Conservation (phyloP, 768 basidiomycete genomes). For the Daedaleopsis nitida region DNA sequence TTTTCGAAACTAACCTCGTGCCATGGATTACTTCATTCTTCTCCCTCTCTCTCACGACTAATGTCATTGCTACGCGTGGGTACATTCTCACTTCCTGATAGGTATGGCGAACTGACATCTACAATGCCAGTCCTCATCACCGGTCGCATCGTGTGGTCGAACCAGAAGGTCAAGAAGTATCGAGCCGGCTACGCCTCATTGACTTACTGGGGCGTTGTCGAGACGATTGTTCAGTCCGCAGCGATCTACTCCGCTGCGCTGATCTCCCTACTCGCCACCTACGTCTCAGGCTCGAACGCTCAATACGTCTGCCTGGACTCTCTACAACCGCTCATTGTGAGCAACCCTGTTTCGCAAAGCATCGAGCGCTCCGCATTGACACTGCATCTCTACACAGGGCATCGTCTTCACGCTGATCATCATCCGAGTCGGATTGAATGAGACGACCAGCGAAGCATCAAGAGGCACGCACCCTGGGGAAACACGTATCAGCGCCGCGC, state of each 20-base stretch:
- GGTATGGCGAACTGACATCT: not conserved
- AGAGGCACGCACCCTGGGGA: not conserved
- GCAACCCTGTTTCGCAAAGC: not conserved
- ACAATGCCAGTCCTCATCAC: constrained; percentile 7
- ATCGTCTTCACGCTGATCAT: constrained; percentile 3
- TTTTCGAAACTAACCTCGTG: not conserved
- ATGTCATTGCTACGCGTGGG: constrained; percentile 4
- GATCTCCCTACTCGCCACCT: constrained; percentile 6
- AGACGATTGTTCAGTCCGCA: constrained; percentile 15
- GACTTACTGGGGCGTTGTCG: constrained; percentile 4
- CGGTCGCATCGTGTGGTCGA: constrained; percentile 3
- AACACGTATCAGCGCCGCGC: not conserved
- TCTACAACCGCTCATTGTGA: constrained; percentile 12
- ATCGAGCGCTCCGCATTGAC: not conserved
- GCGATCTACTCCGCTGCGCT: constrained; percentile 12
- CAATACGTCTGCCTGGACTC: constrained; percentile 8
- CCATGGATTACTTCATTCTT: constrained; percentile 6
- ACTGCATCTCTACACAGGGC: not conserved
- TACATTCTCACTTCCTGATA: not conserved
- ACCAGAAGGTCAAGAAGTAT: constrained; percentile 1
- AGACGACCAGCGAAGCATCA: not conserved
- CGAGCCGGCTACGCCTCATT: not conserved
- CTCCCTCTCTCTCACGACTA: not conserved
- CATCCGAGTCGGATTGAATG: constrained; percentile 1
- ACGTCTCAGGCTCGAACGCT: constrained; percentile 2